Evolutionary conservation across 2,329 filamentous ascomycete species (phyloP).

Genomic region (Aspergillus sp.): DNA sequence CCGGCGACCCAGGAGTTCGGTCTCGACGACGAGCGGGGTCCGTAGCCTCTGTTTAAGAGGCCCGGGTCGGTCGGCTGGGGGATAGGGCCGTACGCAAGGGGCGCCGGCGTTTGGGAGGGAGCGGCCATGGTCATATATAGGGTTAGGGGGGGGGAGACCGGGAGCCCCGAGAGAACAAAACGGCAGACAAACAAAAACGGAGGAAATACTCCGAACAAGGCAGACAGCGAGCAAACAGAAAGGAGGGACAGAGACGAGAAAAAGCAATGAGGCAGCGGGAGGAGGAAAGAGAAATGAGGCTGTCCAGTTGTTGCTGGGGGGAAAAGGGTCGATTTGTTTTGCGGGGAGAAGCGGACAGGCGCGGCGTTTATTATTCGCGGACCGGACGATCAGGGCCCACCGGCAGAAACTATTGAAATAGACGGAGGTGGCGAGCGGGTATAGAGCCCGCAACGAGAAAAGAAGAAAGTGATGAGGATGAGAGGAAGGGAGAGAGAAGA

Average conservation of each 20-base stretch:
- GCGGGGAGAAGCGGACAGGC: too few species aligned
- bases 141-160: constrained; percentile 11
- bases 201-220: neutral
- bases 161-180: constrained; percentile 8
- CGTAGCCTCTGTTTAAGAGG: constrained; percentile 24
- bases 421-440: neutral
- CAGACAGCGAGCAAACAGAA: neutral
- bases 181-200: neutral
- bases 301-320: too few species aligned
- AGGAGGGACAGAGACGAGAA: constrained; percentile 3
- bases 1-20: constrained; percentile 33
- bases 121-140: constrained; percentile 31
- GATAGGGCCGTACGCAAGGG: constrained; percentile 27
- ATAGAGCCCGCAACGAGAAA: neutral
- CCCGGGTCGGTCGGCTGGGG: constrained; percentile 21
- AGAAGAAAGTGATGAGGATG: too few species aligned
- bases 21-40: constrained; percentile 25
- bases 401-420: too few species aligned
- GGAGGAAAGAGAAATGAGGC: neutral
- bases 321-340: too few species aligned
- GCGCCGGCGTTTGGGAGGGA: constrained; percentile 30
- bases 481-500: constrained; percentile 1
- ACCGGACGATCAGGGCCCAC: too few species aligned
- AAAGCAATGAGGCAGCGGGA: constrained; percentile 2
- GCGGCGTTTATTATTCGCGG: too few species aligned